These are phyloP conservation scores for Caryopteris hybrid DNA, from an alignment of 305 asterid species.

Conservation along the genomic window DNA sequence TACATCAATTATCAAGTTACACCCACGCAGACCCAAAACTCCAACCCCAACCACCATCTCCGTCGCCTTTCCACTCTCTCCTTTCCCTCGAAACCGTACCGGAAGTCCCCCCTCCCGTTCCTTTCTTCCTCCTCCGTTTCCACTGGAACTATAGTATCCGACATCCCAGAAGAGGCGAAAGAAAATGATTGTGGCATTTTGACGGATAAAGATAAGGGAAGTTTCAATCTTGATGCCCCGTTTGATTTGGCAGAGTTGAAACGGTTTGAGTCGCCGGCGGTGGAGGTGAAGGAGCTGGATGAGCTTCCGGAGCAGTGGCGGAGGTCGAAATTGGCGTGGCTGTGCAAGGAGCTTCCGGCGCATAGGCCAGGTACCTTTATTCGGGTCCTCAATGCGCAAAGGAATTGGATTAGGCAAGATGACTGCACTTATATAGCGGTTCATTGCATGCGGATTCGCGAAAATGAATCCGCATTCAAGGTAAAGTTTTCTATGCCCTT, in stretches of 20 bases:
- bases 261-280: conserved; percentile 50
- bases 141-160: conserved; percentile 10
- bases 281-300: conserved; percentile 69
- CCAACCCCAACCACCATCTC: conserved; percentile 19
- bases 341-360: conserved; percentile 90
- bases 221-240: conserved; percentile 41
- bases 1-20: conserved; percentile 17
- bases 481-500: conserved; percentile 28
- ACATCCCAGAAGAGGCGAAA: conserved; percentile 22
- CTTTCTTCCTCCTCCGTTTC: conserved; percentile 25
- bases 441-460: conserved; percentile 82
- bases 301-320: conserved; percentile 98
- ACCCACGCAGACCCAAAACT: conserved; percentile 16
- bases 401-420: conserved; percentile 86
- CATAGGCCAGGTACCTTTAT: conserved; percentile 52
- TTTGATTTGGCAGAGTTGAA: conserved; percentile 57
- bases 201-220: conserved; percentile 25
- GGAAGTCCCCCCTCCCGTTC: conserved; percentile 9
- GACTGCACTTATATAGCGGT: conserved; percentile 68
- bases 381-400: conserved; percentile 81
- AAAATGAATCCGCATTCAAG: conserved; percentile 81
- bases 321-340: conserved; percentile 91
- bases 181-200: conserved; percentile 21
- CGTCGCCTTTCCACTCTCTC: conserved; percentile 18
- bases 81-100: conserved; percentile 26